These are phyloP conservation scores for Metschnikowia anglica DNA, from an alignment of 805 yeast species.

Conservation along the genomic window DNA sequence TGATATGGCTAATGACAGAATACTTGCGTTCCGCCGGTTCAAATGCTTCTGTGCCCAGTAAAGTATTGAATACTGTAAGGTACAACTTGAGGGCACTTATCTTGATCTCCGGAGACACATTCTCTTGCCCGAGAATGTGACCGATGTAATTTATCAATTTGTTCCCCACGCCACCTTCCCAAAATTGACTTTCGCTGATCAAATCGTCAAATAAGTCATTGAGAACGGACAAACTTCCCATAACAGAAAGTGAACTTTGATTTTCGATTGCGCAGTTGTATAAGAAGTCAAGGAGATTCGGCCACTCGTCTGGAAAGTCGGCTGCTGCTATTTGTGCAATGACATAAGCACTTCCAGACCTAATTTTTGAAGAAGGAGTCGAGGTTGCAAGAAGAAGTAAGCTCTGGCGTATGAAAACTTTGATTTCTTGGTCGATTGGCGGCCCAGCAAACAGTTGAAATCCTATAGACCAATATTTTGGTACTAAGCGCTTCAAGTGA, in stretches of 20 bases:
- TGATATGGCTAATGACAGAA: constrained; percentile 32
- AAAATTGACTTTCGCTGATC: constrained; percentile 82
- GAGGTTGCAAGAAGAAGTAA: constrained; percentile 49
- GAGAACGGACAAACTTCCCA: constrained; percentile 60
- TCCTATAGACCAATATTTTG: constrained; percentile 79
- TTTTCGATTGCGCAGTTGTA: constrained; percentile 41
- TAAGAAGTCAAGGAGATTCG: constrained; percentile 54
- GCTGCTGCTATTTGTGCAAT: constrained; percentile 82
- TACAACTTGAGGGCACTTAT: constrained; percentile 52
- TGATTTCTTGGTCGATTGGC: constrained; percentile 54
- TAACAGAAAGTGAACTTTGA: constrained; percentile 30
- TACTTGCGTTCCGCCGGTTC: constrained; percentile 36
- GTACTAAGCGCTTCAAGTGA: constrained; percentile 65
- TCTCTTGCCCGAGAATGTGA: constrained; percentile 32
- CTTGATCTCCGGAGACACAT: constrained; percentile 38
- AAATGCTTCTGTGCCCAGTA: constrained; percentile 51
- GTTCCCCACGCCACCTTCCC: constrained; percentile 67
- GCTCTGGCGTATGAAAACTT: constrained; percentile 47
- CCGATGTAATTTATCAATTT: constrained; percentile 53
- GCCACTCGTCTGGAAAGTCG: constrained; percentile 98
- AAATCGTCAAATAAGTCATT: constrained; percentile 84
- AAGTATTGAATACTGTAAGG: constrained; percentile 50
- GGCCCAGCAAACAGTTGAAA: constrained; percentile 73
- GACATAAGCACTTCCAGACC: constrained; percentile 67
- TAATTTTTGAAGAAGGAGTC: constrained; percentile 53